These are phyloP conservation scores for Pythium phragmiticola DNA, from an alignment of 352 stramenopile genomes.

Conservation along the genomic window DNA sequence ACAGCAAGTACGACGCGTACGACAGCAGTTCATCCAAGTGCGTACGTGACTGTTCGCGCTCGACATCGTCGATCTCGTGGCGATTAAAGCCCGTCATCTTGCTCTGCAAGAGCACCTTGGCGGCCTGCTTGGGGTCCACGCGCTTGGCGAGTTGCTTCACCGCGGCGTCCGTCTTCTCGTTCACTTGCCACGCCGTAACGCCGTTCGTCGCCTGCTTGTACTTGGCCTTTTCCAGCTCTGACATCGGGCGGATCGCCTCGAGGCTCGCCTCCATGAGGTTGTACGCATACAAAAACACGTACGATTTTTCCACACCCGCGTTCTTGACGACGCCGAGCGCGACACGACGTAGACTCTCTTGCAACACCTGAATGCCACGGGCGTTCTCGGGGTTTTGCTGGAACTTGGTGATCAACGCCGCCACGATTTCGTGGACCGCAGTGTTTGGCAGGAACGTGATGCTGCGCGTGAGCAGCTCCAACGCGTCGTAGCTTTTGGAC, in stretches of 20 bases:
- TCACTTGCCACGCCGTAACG: conserved; percentile 68
- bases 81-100: conserved; percentile 85
- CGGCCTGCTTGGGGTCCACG: conserved; percentile 49
- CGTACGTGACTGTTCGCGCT: conserved; percentile 43
- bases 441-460: conserved; percentile 87
- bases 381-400: conserved; percentile 56
- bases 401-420: conserved; percentile 73
- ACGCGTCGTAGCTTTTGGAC: conserved; percentile 65
- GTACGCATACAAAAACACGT: conserved; percentile 84
- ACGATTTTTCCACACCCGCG: conserved; percentile 75
- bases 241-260: conserved; percentile 61
- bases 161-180: conserved; percentile 69
- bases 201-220: conserved; percentile 39
- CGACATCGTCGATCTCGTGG: conserved; percentile 48
- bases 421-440: conserved; percentile 74
- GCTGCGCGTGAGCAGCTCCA: conserved; percentile 78
- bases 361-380: conserved; percentile 53
- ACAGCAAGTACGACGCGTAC: conserved; percentile 79
- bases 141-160: conserved; percentile 61
- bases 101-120: conserved; percentile 56
- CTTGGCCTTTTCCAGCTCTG: conserved; percentile 64
- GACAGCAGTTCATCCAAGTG: conserved; percentile 85
- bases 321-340: conserved; percentile 84
- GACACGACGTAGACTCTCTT: conserved; percentile 79
- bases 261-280: conserved; percentile 81